Conservation (phyloP, 192 early-diverging fungal species). For the Coemansia sp. region DNA sequence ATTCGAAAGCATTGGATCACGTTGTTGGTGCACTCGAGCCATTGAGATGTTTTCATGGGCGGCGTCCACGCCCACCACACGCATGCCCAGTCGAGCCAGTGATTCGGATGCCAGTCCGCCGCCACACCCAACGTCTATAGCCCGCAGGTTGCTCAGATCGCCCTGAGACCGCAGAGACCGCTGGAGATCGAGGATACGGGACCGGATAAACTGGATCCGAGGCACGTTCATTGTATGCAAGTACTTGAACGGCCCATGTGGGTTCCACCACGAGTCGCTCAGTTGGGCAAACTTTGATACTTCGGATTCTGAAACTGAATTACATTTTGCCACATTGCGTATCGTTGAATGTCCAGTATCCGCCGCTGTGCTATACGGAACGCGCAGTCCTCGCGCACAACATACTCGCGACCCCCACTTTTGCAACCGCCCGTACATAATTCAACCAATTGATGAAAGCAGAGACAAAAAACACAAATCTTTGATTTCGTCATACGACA, state of each 20-base stretch:
- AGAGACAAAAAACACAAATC: no score
- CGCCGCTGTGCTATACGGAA: no score
- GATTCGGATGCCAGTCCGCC: constrained; percentile 88
- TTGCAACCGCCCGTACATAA: no score
- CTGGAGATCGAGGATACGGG: constrained; percentile 35
- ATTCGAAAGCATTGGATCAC: constrained; percentile 65
- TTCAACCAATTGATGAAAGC: no score
- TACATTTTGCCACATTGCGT: no score
- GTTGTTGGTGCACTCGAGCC: constrained; percentile 66
- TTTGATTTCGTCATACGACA: no score
- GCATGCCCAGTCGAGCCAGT: constrained; percentile 71
- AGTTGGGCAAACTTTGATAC: constrained; percentile 28
- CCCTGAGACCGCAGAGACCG: constrained; percentile 22
- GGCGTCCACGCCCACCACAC: constrained; percentile 81
- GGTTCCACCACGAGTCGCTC: constrained; percentile 83
- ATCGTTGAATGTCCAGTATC: no score
- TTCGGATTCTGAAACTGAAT: not conserved
- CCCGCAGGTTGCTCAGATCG: constrained; percentile 56
- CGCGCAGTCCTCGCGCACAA: no score
- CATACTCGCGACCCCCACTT: no score
- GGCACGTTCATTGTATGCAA: constrained; percentile 73
- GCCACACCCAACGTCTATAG: constrained; percentile 93
- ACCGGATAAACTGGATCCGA: constrained; percentile 73
- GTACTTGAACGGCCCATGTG: constrained; percentile 79
- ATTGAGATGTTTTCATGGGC: constrained; percentile 77